These are phyloP conservation scores for Penicillium paradoxum DNA, from an alignment of 495 filamentous ascomycete species.

Conservation along the genomic window DNA sequence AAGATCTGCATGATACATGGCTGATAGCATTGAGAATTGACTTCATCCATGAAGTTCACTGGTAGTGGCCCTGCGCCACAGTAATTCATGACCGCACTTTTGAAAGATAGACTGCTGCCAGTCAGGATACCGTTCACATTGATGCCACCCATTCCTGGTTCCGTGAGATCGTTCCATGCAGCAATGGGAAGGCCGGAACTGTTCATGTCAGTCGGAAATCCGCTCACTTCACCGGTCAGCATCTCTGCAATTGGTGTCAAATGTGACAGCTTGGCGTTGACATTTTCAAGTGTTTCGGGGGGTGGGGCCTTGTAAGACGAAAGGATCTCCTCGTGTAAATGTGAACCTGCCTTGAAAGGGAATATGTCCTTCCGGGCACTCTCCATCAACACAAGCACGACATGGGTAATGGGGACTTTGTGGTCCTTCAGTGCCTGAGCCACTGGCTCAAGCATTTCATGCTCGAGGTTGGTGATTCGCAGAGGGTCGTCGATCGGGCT, in stretches of 20 bases:
- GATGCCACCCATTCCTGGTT: constrained; percentile 27
- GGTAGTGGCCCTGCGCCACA: constrained; percentile 38
- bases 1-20: constrained; percentile 39
- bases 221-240: constrained; percentile 33
- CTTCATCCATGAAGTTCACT: constrained; percentile 37
- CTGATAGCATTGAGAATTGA: constrained; percentile 34
- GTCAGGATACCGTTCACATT: constrained; percentile 32
- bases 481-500: constrained; percentile 33
- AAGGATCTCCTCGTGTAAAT: constrained; percentile 29
- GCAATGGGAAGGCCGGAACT: not conserved
- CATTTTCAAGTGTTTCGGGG: not conserved
- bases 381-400: constrained; percentile 38
- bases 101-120: constrained; percentile 37
- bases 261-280: constrained; percentile 21
- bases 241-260: constrained; percentile 32
- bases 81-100: constrained; percentile 34
- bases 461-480: constrained; percentile 36
- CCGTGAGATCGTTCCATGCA: constrained; percentile 9
- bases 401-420: constrained; percentile 27
- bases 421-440: constrained; percentile 22
- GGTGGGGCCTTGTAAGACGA: constrained; percentile 17
- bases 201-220: constrained; percentile 18
- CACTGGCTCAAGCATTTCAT: constrained; percentile 26
- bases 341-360: constrained; percentile 31
- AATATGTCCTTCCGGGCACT: constrained; percentile 42